phyloP scores from a whole-genome alignment of 441 rosid species.

The Hypseocharis bilobata region DNA sequence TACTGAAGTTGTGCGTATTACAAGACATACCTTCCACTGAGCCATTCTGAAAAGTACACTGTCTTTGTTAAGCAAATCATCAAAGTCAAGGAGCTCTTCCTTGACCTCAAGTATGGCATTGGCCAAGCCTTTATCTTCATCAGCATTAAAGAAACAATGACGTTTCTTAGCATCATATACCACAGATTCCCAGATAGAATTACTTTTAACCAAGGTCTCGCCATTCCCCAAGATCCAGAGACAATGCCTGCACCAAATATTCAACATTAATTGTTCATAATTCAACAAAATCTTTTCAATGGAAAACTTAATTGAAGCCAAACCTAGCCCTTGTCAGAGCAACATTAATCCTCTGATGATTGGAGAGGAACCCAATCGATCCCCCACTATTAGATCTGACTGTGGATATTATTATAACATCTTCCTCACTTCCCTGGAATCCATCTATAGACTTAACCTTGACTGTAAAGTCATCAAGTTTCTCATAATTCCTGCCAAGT shows the following conservation, averaged over 20 bases:
- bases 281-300: neutral
- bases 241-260: constrained; percentile 25
- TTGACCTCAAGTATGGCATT: constrained; percentile 28
- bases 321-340: constrained; percentile 38
- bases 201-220: constrained; percentile 23
- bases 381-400: constrained; percentile 25
- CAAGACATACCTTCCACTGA: constrained; percentile 40
- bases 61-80: constrained; percentile 28
- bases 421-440: constrained; percentile 39
- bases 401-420: constrained; percentile 31
- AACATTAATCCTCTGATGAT: constrained; percentile 28
- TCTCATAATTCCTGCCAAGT: constrained; percentile 20
- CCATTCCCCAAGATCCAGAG: constrained; percentile 37
- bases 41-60: constrained; percentile 31
- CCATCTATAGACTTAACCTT: constrained; percentile 31
- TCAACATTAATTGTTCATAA: neutral
- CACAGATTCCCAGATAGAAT: constrained; percentile 25
- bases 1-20: neutral
- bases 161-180: constrained; percentile 34
- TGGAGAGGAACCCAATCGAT: constrained; percentile 24
- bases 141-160: constrained; percentile 36
- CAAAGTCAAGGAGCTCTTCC: constrained; percentile 32
- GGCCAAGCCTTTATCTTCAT: constrained; percentile 33
- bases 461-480: constrained; percentile 21
- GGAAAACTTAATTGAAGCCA: neutral